Percentiles rank a stretch among this genome's conserved stretches.
Evolutionary conservation across 768 basidiomycete species (phyloP).

Genomic region (Xerocomellus dryophilus): DNA sequence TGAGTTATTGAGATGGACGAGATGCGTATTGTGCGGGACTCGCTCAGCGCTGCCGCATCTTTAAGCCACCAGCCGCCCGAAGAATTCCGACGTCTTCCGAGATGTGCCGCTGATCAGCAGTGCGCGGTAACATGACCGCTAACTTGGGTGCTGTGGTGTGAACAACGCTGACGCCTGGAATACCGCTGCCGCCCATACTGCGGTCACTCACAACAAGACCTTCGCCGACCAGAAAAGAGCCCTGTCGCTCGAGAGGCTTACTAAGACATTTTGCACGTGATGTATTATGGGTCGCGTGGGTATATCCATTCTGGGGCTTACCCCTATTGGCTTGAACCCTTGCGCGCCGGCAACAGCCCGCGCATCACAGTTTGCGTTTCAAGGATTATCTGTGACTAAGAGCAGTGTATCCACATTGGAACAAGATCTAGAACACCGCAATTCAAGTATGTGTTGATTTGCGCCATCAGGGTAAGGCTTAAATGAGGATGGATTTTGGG

Average conservation of each 20-base stretch:
- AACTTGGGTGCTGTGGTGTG: background rate
- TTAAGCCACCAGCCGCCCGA: slow-evolving; percentile 25
- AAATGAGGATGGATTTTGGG: background rate
- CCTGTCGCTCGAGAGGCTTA: background rate
- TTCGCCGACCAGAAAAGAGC: background rate
- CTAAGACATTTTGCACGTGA: slow-evolving; percentile 2
- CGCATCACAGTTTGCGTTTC: slow-evolving; percentile 10
- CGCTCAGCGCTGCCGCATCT: slow-evolving; percentile 2
- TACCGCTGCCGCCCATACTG: background rate
- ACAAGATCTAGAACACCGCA: slow-evolving; percentile 3
- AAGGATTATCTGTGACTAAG: slow-evolving; percentile 12
- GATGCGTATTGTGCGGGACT: background rate
- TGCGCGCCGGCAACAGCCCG: slow-evolving; percentile 2
- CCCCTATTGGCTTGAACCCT: slow-evolving; percentile 10
- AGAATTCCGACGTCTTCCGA: slow-evolving; percentile 25
- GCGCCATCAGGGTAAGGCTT: slow-evolving; percentile 11
- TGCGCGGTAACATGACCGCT: background rate
- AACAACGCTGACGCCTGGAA: background rate
- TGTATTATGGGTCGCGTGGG: background rate
- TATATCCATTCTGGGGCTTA: background rate
- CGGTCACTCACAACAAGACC: too few species aligned
- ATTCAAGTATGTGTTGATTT: slow-evolving; percentile 1
- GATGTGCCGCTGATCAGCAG: slow-evolving; percentile 13
- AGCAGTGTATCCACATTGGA: background rate
- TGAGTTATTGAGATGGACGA: background rate